A percentile compares a stretch with the other conserved stretches of the same genome.
Evolutionary conservation across 129 eudicot species (phyloP).

Genomic region (Helianthus tuberosus): DNA sequence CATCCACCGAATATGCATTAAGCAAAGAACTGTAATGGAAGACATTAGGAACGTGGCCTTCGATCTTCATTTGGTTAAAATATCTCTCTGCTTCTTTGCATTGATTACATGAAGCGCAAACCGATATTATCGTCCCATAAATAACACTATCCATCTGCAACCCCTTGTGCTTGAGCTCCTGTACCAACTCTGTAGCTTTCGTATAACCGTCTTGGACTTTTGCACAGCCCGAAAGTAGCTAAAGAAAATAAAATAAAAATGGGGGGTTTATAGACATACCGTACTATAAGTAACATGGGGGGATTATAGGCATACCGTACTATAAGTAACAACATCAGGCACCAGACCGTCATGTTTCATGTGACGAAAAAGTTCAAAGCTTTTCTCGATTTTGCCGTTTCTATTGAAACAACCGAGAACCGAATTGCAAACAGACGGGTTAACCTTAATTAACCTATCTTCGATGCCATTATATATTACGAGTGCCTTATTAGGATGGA

Average conservation of each 20-base stretch:
- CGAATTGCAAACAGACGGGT: conserved; percentile 82
- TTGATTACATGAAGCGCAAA: conserved; percentile 76
- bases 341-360: conserved; percentile 77
- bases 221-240: conserved; percentile 88
- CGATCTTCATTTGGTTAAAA: conserved; percentile 73
- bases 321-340: conserved; percentile 83
- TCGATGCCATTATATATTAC: conserved; percentile 70
- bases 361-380: conserved; percentile 65
- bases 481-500: conserved; percentile 57
- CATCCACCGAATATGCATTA: conserved; percentile 80
- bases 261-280: not conserved
- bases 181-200: conserved; percentile 70
- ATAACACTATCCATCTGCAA: conserved; percentile 67
- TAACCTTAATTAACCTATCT: conserved; percentile 53
- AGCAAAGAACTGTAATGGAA: conserved; percentile 90
- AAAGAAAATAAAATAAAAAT: conserved; percentile 9
- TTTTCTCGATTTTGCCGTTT: conserved; percentile 59
- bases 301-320: conserved; percentile 57
- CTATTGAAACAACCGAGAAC: conserved; percentile 69
- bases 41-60: conserved; percentile 79
- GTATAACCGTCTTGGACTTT: conserved; percentile 68
- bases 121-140: conserved; percentile 73
- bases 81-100: conserved; percentile 82
- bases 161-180: conserved; percentile 65
- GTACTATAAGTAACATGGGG: conserved; percentile 56